Percentiles rank a stretch among this genome's conserved stretches.
Evolutionary conservation across 2,329 filamentous ascomycete genomes (phyloP).

Genomic region (Lachnellula occidentalis): DNA sequence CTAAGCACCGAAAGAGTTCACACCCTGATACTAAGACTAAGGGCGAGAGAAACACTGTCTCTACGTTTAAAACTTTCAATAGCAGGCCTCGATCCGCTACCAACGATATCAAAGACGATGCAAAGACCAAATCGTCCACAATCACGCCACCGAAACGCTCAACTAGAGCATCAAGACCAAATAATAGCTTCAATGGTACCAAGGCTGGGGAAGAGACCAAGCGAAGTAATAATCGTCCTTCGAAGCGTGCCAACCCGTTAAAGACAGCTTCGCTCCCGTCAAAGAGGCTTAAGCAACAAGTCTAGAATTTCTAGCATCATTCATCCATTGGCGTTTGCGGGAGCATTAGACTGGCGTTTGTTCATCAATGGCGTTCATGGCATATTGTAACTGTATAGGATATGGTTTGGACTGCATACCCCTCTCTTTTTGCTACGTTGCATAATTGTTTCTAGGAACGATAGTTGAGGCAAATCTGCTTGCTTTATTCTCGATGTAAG

Average conservation of each 20-base stretch:
- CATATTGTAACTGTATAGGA: not conserved
- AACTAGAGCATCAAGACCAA: not conserved
- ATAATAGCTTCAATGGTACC: not conserved
- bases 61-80: too few relatives aligned
- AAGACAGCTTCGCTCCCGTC: not conserved
- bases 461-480: not conserved
- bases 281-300: conserved; percentile 1
- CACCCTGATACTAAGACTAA: too few relatives aligned
- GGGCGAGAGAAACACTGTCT: too few relatives aligned
- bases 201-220: not conserved
- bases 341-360: not conserved
- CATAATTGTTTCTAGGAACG: not conserved
- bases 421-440: not conserved
- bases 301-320: not conserved
- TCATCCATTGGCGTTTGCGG: not conserved
- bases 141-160: not conserved
- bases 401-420: not conserved
- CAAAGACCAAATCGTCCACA: not conserved
- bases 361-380: not conserved
- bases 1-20: too few relatives aligned
- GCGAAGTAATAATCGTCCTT: not conserved
- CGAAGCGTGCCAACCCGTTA: not conserved
- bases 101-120: not conserved
- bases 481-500: not conserved
- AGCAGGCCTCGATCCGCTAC: too few relatives aligned